Conservation (phyloP, 164 flowering plant genomes). For the Chimonanthus salicifolius region DNA sequence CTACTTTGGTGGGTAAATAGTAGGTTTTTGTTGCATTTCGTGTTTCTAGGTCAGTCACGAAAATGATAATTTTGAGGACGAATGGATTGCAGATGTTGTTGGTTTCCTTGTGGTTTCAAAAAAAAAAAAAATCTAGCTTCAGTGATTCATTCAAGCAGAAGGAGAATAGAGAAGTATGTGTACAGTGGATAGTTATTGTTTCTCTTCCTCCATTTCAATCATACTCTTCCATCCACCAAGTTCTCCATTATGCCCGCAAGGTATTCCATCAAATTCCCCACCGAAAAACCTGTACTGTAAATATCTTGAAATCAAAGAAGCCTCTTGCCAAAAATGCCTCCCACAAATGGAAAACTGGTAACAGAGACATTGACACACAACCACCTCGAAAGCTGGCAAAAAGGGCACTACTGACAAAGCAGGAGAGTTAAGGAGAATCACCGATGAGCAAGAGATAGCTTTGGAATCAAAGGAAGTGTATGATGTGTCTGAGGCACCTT, state of each 20-base stretch:
- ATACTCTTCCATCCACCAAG: neutral
- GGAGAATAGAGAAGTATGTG: constrained; percentile 17
- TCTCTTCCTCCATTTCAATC: neutral
- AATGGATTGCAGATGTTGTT: neutral
- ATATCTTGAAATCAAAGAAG: constrained; percentile 1
- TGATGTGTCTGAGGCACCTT: neutral
- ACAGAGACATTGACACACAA: constrained; percentile 35
- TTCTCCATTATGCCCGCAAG: too few relatives aligned
- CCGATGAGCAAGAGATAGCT: constrained; percentile 11
- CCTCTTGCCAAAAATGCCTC: constrained; percentile 28
- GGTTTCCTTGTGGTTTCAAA: neutral
- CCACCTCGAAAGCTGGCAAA: constrained; percentile 52
- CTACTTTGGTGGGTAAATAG: constrained; percentile 55
- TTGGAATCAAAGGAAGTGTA: constrained; percentile 23
- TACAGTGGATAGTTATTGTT: constrained; percentile 28
- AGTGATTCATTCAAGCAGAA: constrained; percentile 5
- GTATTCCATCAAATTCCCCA: too few relatives aligned
- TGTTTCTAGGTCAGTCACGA: neutral
- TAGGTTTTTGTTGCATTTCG: neutral
- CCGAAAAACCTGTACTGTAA: too few relatives aligned
- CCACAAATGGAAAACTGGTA: constrained; percentile 60
- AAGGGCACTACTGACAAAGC: constrained; percentile 33
- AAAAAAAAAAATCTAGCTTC: neutral
- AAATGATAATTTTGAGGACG: neutral
- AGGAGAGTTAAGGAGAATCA: constrained; percentile 12